Base-by-base conservation (phyloP, 768 basidiomycete species). In the Termitomyces sp. region DNA sequence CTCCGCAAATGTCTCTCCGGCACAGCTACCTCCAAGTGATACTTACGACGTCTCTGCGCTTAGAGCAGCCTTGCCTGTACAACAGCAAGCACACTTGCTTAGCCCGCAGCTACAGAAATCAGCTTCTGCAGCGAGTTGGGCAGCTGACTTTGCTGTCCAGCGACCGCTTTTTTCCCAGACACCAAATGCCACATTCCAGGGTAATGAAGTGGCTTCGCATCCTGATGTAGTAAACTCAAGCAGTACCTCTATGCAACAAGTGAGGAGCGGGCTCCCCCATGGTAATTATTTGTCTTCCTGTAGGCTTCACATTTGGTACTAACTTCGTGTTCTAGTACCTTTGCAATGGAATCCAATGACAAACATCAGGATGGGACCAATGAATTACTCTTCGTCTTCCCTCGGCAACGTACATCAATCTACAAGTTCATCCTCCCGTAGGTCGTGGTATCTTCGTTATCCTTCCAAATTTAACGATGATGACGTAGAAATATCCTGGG, bases 11-110 rank as follows among this genome's bases (percentile, higher is more conserved):
- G n/a, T 65, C 58, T 56, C 70, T 56, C 56, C 69, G 46, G 63
- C 69, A 22, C 75, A 77, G 33, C 62, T 76, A 33, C 47, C 74
- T n/a, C 57, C 70, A 1, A 72, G 73, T 24, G 61, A 74, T 26
- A 61, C 81, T 3, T 90, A 86, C 65, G 85, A 91, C 63, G 65
- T 91, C 5, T 76, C 82, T 51, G 74, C 76, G n/a, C 70, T 89
- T 56, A 78, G 74, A 55, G 68, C 72, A 31, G 70, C 83, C 8
- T 67, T 88, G 18, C 81, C 84, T 36, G 41, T 66, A 8, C 64
- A 64, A 44, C 34, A 55, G 26, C 63, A 67, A 48, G 50, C 58
- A 26, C 56, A 61, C 31, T 57, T 65, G 9, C 64, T 69, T 53
- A 45, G 59, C 24, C 61, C 65, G 9, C 68, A 67, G 33, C 24